These are phyloP conservation scores for Sarcodon aspratus DNA, from an alignment of 768 basidiomycete genomes.

Conservation along the genomic window DNA sequence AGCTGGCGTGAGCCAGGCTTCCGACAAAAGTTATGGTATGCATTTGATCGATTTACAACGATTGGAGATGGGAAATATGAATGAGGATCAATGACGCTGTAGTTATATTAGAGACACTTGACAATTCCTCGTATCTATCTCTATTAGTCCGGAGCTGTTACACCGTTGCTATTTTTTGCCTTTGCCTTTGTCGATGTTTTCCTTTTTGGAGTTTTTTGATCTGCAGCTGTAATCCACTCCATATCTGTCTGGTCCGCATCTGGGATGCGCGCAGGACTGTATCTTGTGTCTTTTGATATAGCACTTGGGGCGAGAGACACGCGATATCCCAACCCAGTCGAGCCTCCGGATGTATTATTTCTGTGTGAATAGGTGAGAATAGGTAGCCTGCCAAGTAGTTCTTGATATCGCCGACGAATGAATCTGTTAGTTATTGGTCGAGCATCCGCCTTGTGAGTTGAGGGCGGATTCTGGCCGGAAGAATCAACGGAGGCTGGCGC, in stretches of 20 bases:
- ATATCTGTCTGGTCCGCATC: constrained; percentile 3
- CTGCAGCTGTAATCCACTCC: constrained; percentile 9
- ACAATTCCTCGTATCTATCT: too few relatives aligned
- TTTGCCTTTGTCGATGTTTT: too few relatives aligned
- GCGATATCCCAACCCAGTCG: constrained; percentile 12
- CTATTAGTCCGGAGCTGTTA: too few relatives aligned
- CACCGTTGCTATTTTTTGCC: too few relatives aligned
- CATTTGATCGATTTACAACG: constrained; percentile 88
- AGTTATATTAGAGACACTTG: neutral
- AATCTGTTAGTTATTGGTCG: constrained; percentile 12
- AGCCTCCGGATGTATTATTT: neutral
- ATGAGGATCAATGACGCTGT: constrained; percentile 1
- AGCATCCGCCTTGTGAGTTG: constrained; percentile 2
- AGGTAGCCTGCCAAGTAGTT: constrained; percentile 51
- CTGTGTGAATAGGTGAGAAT: constrained; percentile 26
- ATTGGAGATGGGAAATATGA: constrained; percentile 44
- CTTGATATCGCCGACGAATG: constrained; percentile 41
- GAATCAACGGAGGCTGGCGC: constrained; percentile 3
- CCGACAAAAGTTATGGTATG: constrained; percentile 70
- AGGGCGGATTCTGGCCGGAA: neutral
- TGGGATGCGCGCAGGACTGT: constrained; percentile 1
- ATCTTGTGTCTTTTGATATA: constrained; percentile 6
- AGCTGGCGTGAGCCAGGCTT: constrained; percentile 35
- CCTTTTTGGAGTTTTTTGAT: constrained; percentile 6
- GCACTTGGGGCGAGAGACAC: constrained; percentile 20